Percentiles rank a stretch among this genome's conserved stretches.
Conservation (phyloP, 495 filamentous ascomycete species). For the Podospora sp. region DNA sequence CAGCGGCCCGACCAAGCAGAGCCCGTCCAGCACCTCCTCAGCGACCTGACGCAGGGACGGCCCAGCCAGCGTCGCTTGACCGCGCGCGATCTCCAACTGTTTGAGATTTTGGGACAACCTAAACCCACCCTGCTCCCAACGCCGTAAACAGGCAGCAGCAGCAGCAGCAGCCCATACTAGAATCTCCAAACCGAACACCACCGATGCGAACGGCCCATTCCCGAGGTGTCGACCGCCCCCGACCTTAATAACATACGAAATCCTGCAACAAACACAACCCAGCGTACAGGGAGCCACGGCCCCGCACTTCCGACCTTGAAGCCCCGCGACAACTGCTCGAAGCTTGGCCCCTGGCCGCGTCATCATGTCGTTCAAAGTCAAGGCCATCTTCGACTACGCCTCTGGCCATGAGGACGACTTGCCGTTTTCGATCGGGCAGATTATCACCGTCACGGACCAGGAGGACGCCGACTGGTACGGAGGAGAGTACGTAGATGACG, state of each 20-base stretch:
- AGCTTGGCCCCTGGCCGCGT: slow-evolving; percentile 22
- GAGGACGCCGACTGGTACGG: slow-evolving; percentile 96
- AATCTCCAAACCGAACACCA: neutral
- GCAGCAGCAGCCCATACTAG: neutral
- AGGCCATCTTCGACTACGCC: slow-evolving; percentile 88
- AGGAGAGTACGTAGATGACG: slow-evolving; percentile 80
- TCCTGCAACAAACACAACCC: neutral
- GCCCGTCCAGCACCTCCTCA: slow-evolving; percentile 4
- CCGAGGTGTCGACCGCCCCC: slow-evolving; percentile 2
- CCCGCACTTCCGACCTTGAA: slow-evolving; percentile 13
- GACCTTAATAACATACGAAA: neutral
- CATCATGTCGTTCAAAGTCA: slow-evolving; percentile 92
- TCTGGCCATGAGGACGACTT: slow-evolving; percentile 95
- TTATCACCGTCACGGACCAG: slow-evolving; percentile 88
- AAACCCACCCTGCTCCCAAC: slow-evolving; percentile 15
- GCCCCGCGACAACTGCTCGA: slow-evolving; percentile 7
- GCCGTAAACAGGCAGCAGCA: slow-evolving; percentile 15
- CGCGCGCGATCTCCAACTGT: slow-evolving; percentile 30
- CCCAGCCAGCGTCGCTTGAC: slow-evolving; percentile 21
- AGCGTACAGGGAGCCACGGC: slow-evolving; percentile 5
- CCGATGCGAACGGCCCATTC: neutral
- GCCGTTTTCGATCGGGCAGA: slow-evolving; percentile 78
- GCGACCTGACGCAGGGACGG: slow-evolving; percentile 22
- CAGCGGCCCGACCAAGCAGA: slow-evolving; percentile 6
- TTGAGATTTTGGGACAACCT: slow-evolving; percentile 30